Conservation (phyloP, 495 filamentous ascomycete species). For the Aspergillus bridgeri region DNA sequence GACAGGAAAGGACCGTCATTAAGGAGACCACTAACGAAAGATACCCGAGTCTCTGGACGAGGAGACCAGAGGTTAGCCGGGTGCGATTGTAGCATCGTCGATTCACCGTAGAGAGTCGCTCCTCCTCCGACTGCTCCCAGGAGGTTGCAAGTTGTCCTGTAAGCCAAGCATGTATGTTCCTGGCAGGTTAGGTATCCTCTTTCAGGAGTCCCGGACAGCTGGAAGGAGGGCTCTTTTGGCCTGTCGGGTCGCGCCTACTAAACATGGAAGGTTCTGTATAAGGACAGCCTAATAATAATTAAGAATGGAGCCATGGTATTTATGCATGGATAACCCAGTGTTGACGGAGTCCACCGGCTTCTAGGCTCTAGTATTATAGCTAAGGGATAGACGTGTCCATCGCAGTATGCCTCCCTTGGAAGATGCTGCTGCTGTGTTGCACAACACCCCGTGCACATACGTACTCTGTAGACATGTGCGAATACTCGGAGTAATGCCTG, state of each 20-base stretch:
- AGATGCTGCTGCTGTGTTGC: background rate
- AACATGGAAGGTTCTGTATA: background rate
- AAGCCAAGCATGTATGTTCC: background rate
- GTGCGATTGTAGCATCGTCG: too few species aligned
- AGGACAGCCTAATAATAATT: background rate
- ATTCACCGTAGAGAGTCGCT: too few species aligned
- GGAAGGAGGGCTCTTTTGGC: background rate
- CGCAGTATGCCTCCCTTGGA: background rate
- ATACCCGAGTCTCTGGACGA: too few species aligned
- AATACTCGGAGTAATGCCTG: background rate
- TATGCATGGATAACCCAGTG: background rate
- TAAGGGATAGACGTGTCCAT: slow-evolving; percentile 9
- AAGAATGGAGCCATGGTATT: slow-evolving; percentile 6
- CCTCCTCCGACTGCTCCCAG: too few species aligned
- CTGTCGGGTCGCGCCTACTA: background rate
- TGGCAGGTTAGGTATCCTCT: too few species aligned
- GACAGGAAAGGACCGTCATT: background rate
- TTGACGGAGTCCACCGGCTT: slow-evolving; percentile 9
- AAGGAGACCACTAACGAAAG: too few species aligned
- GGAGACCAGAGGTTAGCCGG: too few species aligned
- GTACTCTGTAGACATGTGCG: background rate
- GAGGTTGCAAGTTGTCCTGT: background rate
- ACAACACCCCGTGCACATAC: background rate
- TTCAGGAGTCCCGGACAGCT: background rate
- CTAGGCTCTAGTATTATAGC: slow-evolving; percentile 6